A percentile compares a stretch with the other conserved stretches of the same genome.
Evolutionary conservation across 805 yeast genomes (phyloP).

Genomic region (Saccharomycopsis sp.): DNA sequence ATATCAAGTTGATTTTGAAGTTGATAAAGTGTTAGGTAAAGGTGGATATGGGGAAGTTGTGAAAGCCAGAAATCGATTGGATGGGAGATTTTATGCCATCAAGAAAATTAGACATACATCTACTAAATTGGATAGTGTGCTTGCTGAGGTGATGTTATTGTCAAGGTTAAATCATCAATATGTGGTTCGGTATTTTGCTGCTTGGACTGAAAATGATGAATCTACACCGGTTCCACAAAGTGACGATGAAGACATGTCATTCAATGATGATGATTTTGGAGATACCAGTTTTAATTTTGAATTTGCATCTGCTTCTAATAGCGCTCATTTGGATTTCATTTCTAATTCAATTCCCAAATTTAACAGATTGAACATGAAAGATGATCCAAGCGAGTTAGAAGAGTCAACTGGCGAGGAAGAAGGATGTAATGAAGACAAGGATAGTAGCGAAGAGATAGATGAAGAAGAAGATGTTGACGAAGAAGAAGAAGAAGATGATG

Average conservation of each 20-base stretch:
- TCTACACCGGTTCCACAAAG: constrained; percentile 5
- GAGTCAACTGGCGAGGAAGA: constrained; percentile 24
- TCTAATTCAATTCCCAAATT: constrained; percentile 47
- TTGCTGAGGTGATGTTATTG: constrained; percentile 86
- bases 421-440: constrained; percentile 22
- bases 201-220: constrained; percentile 84
- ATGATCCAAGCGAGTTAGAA: constrained; percentile 34
- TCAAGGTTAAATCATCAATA: constrained; percentile 92
- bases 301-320: constrained; percentile 15
- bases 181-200: constrained; percentile 93
- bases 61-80: constrained; percentile 88
- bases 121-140: constrained; percentile 68
- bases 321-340: constrained; percentile 53
- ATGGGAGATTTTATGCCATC: constrained; percentile 91
- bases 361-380: constrained; percentile 49
- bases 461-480: constrained; percentile 27
- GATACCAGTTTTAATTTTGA: constrained; percentile 12
- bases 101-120: constrained; percentile 83
- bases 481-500: constrained; percentile 24
- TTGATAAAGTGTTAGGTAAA: constrained; percentile 79
- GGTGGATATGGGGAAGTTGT: constrained; percentile 99
- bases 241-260: constrained; percentile 3
- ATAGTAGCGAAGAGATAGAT: constrained; percentile 23
- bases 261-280: constrained; percentile 20
- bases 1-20: constrained; percentile 91